phyloP scores from a whole-genome alignment of 192 early-diverging fungal species.

The Backusella circina region DNA sequence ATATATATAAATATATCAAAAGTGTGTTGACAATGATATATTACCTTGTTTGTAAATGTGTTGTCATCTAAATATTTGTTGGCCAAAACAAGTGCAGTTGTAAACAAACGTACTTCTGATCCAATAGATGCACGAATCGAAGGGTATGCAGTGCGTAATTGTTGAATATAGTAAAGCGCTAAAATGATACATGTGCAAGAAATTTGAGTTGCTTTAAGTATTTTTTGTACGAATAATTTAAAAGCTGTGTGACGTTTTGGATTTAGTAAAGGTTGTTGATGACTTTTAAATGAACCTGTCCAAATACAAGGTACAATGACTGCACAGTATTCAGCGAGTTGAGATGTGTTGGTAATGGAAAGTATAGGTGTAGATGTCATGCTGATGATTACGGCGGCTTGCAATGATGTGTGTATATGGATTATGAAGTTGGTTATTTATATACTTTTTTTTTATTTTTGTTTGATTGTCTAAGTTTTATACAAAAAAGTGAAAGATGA shows the following conservation, averaged over 20 bases:
- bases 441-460: not conserved
- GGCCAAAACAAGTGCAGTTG: conserved; percentile 80
- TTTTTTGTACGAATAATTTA: conserved; percentile 45
- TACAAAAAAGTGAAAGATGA: not conserved
- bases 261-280: not conserved
- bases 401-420: not conserved
- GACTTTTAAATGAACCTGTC: conserved; percentile 16
- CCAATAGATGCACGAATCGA: conserved; percentile 59
- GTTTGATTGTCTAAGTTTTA: not conserved
- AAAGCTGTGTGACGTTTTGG: conserved; percentile 28
- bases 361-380: conserved; percentile 2
- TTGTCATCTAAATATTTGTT: conserved; percentile 89
- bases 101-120: conserved; percentile 79
- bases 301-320: conserved; percentile 36
- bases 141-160: conserved; percentile 52
- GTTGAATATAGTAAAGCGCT: conserved; percentile 61
- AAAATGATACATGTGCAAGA: conserved; percentile 60
- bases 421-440: not conserved
- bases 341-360: conserved; percentile 11
- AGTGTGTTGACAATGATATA: not conserved
- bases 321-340: conserved; percentile 36
- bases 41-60: conserved; percentile 77
- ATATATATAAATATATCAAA: not conserved
- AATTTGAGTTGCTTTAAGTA: conserved; percentile 58
- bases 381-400: not conserved